These are phyloP conservation scores for Stephanocyclus meneghinianus DNA, from an alignment of 352 stramenopile genomes.

Conservation along the genomic window DNA sequence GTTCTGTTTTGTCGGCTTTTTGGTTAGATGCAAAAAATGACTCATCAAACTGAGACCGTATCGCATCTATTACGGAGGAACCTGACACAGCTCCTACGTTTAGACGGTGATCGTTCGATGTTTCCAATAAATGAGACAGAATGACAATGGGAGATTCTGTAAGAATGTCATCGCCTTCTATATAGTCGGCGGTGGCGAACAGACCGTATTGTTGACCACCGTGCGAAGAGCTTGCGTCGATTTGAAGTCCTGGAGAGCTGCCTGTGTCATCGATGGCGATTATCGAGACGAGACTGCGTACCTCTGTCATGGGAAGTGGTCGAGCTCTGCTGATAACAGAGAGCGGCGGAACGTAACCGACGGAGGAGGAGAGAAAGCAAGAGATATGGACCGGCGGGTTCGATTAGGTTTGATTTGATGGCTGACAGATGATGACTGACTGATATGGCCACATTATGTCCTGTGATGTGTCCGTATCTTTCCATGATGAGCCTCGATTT, in stretches of 20 bases:
- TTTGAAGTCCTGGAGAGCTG: not conserved
- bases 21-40: slow-evolving; percentile 14
- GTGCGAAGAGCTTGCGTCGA: not conserved
- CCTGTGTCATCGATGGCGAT: not conserved
- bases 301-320: slow-evolving; percentile 1
- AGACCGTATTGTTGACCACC: slow-evolving; percentile 54
- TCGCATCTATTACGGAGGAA: not conserved
- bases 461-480: too few relatives aligned
- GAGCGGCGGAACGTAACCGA: not conserved
- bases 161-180: slow-evolving; percentile 72
- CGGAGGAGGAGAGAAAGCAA: too few relatives aligned
- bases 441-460: too few relatives aligned
- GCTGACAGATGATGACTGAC: too few relatives aligned
- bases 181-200: slow-evolving; percentile 66
- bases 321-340: not conserved
- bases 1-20: not conserved
- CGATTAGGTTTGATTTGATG: too few relatives aligned
- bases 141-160: slow-evolving; percentile 57
- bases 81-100: not conserved
- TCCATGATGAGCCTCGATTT: too few relatives aligned
- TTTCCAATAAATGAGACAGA: slow-evolving; percentile 24
- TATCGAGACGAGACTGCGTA: not conserved
- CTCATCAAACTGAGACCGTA: slow-evolving; percentile 21
- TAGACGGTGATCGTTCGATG: slow-evolving; percentile 19
- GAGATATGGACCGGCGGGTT: too few relatives aligned